Percentiles rank a stretch among this genome's conserved stretches.
Evolutionary conservation across 2,329 filamentous ascomycete genomes (phyloP).

Genomic region (Calonectria honghensis): DNA sequence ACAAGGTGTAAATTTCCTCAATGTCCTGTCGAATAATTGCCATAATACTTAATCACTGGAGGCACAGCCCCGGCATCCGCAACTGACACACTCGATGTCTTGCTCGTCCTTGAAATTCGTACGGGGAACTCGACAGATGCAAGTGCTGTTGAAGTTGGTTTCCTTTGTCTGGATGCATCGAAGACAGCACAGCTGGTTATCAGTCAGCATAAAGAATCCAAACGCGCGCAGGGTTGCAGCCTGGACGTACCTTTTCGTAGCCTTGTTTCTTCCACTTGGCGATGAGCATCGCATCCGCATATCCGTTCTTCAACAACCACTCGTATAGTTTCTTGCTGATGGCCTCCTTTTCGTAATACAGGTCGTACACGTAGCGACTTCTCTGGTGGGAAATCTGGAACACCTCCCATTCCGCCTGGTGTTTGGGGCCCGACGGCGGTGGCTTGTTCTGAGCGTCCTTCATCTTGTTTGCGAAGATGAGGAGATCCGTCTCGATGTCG

Average conservation of each 20-base stretch:
- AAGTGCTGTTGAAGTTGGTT: slow-evolving; percentile 98
- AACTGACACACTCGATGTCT: slow-evolving; percentile 94
- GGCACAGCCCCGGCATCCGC: slow-evolving; percentile 92
- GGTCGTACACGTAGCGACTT: slow-evolving; percentile 94
- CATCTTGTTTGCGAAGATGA: slow-evolving; percentile 93
- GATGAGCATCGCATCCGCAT: slow-evolving; percentile 95
- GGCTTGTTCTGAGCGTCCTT: slow-evolving; percentile 95
- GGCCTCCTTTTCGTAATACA: slow-evolving; percentile 98
- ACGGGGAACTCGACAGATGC: slow-evolving; percentile 95
- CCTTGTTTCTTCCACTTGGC: slow-evolving; percentile 99
- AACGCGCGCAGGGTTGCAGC: background rate
- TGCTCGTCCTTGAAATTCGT: slow-evolving; percentile 92
- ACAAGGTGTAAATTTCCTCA: slow-evolving; percentile 5
- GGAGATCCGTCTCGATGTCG: slow-evolving; percentile 90
- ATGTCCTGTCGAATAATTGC: background rate
- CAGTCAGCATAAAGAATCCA: slow-evolving; percentile 50
- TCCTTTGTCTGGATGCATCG: slow-evolving; percentile 99
- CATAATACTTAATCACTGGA: slow-evolving; percentile 80
- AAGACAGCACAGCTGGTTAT: slow-evolving; percentile 86
- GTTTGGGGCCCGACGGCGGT: slow-evolving; percentile 85
- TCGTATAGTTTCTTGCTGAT: slow-evolving; percentile 95
- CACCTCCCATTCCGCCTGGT: slow-evolving; percentile 96
- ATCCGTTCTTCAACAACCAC: slow-evolving; percentile 96
- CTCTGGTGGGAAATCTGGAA: slow-evolving; percentile 98
- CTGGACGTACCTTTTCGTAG: slow-evolving; percentile 88